A percentile compares a stretch with the other conserved stretches of the same genome.
Evolutionary conservation across 345 rosid genomes (phyloP).

Genomic region (Tarenaya hassleriana): DNA sequence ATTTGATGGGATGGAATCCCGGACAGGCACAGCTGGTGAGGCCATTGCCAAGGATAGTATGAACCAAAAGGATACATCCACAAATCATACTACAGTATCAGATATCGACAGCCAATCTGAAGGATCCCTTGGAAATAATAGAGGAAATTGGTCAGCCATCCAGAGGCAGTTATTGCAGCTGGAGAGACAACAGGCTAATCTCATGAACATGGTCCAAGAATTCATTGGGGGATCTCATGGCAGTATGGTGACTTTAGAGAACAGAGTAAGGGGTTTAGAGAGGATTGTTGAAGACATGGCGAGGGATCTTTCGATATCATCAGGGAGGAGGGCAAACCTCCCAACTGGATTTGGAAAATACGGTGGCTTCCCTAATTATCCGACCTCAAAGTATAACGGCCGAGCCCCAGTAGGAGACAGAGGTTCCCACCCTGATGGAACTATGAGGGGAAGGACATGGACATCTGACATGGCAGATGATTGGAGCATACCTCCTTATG

Average conservation of each 20-base stretch:
- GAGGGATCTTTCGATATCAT: constrained; percentile 74
- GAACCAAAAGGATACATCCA: constrained; percentile 48
- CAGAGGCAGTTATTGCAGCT: constrained; percentile 89
- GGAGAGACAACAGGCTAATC: constrained; percentile 91
- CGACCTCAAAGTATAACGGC: constrained; percentile 54
- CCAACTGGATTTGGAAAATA: constrained; percentile 64
- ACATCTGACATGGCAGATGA: constrained; percentile 61
- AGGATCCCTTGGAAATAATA: constrained; percentile 63
- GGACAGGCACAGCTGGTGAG: constrained; percentile 49
- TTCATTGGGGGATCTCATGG: constrained; percentile 98
- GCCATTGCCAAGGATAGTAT: constrained; percentile 25
- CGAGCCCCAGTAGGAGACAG: constrained; percentile 68
- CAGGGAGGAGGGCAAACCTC: constrained; percentile 69
- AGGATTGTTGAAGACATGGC: constrained; percentile 96
- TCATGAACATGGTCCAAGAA: constrained; percentile 96
- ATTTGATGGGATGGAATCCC: constrained; percentile 43
- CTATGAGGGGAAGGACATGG: constrained; percentile 64
- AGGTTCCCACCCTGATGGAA: constrained; percentile 63
- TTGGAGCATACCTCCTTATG: constrained; percentile 65
- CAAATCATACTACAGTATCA: constrained; percentile 45
- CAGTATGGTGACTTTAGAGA: constrained; percentile 86
- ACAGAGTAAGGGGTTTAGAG: constrained; percentile 95
- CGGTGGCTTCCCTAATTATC: constrained; percentile 62
- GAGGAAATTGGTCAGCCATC: constrained; percentile 90
- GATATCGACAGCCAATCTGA: constrained; percentile 69